Evolutionary conservation across 2,329 filamentous ascomycete genomes (phyloP), one percentile per base, ranked within the genome.

Genomic region (Alternaria angustiovoidea): DNA sequence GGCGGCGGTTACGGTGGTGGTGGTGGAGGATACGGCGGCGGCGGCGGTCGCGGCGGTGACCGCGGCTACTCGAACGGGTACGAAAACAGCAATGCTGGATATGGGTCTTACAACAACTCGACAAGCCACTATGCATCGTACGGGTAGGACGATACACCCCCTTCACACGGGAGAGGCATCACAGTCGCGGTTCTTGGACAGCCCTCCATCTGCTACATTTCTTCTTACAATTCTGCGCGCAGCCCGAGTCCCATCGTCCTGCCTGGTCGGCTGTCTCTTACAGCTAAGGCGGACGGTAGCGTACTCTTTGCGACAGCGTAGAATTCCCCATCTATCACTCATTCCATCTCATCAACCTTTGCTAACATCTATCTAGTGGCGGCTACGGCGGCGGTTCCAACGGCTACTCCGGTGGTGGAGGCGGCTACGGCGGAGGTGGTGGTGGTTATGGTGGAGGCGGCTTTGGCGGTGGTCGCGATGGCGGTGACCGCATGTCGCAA

Each of bases 401-500:
- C 68, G 93, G 94, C 79, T 73, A 75, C 53, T 70, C 72, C 54
- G 68, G 75, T 47, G 72, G 74, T 32, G 65, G 69, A 22, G 38
- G 38, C 20, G 46, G 46, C 46, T 91, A 92, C 67, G 93, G 94
- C 93, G 71, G 72, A 47, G 70, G 72, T 24, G 22, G 22, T 47
- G 70, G 74, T 44, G 62, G 62, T 54, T 58, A 64, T n/a, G 72
- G 67, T 39, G 65, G 66, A 55, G 63, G 67, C 42, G 63, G 66
- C 38, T 66, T 65, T 20, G 88, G 86, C 68, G 90, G 86, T 67
- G 90, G 86, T 68, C 65, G 65, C 42, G 65, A 68, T 48, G 92
- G 93, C 68, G 94, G 94, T 80, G 95, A 99, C 82, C 89, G 92
- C 74, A 99, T 99, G 95, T 91, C 89, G 71, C 90, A 91, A 79